Conservation (phyloP, 257 asterid species). For the Salvia hispanica region DNA sequence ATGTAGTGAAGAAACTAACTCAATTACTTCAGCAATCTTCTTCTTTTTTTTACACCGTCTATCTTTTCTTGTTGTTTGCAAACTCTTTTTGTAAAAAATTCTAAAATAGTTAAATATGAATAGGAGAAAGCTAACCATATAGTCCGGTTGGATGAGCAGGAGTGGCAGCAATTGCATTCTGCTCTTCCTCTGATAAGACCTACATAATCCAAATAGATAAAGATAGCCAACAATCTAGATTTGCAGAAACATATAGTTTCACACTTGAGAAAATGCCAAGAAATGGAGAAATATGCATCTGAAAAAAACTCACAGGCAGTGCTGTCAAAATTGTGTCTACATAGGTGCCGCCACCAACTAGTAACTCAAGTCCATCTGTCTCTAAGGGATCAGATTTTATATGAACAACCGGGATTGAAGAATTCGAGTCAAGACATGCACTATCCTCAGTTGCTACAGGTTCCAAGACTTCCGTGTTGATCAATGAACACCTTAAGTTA, state of each 20-base stretch:
- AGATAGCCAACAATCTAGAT: slow-evolving; percentile 21
- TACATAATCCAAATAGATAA: slow-evolving; percentile 35
- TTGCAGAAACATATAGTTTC: not conserved
- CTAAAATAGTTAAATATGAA: not conserved
- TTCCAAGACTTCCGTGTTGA: slow-evolving; percentile 58
- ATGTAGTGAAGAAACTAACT: not conserved
- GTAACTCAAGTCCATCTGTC: slow-evolving; percentile 69
- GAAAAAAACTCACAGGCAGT: slow-evolving; percentile 61
- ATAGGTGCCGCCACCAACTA: slow-evolving; percentile 56
- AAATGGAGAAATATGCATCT: slow-evolving; percentile 9
- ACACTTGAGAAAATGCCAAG: slow-evolving; percentile 6
- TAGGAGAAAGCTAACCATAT: slow-evolving; percentile 59
- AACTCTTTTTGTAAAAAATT: too few relatives aligned
- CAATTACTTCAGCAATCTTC: not conserved
- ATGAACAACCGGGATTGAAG: slow-evolving; percentile 63
- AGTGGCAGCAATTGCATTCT: slow-evolving; percentile 81
- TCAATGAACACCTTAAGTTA: slow-evolving; percentile 62
- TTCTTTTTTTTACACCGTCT: not conserved
- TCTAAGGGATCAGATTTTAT: slow-evolving; percentile 65
- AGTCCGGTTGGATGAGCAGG: slow-evolving; percentile 98
- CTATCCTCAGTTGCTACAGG: slow-evolving; percentile 51
- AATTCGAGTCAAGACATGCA: slow-evolving; percentile 47
- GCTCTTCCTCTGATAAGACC: slow-evolving; percentile 94
- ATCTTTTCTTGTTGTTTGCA: not conserved
- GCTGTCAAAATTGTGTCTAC: slow-evolving; percentile 78